These are phyloP conservation scores for Hypoxylon rickii DNA, from an alignment of 495 filamentous ascomycete species.

Conservation along the genomic window DNA sequence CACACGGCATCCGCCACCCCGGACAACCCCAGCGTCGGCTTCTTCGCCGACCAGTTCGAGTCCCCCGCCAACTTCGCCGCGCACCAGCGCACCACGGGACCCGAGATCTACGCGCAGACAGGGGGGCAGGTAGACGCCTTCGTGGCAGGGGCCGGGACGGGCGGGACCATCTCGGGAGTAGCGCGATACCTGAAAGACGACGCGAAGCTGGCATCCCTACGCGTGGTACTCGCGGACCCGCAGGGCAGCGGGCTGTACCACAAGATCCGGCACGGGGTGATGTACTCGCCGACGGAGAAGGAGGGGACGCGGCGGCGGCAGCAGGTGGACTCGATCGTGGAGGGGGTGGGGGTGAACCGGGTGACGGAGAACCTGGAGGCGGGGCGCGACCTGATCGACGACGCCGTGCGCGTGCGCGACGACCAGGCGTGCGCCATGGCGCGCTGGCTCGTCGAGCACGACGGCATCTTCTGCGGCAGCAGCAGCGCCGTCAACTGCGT, in stretches of 20 bases:
- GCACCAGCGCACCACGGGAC: constrained; percentile 81
- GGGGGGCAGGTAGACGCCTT: constrained; percentile 82
- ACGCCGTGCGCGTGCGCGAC: constrained; percentile 90
- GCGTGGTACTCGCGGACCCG: constrained; percentile 87
- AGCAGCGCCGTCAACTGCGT: constrained; percentile 96
- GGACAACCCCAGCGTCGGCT: constrained; percentile 61
- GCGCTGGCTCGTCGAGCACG: constrained; percentile 90
- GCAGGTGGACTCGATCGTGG: constrained; percentile 95
- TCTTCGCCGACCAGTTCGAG: constrained; percentile 98
- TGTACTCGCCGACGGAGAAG: constrained; percentile 86
- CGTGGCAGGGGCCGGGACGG: constrained; percentile 93
- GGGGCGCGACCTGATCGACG: constrained; percentile 80
- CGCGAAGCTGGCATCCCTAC: constrained; percentile 48
- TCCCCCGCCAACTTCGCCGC: constrained; percentile 83
- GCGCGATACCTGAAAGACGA: constrained; percentile 77
- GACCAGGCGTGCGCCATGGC: constrained; percentile 92
- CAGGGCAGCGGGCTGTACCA: constrained; percentile 94
- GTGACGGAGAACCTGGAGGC: constrained; percentile 90
- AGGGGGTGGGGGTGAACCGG: constrained; percentile 93
- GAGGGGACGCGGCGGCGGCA: constrained; percentile 87
- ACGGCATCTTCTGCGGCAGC: constrained; percentile 92
- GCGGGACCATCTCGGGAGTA: constrained; percentile 90
- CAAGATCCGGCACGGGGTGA: constrained; percentile 86
- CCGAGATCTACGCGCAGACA: constrained; percentile 84
- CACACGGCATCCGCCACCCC: constrained; percentile 55